These are phyloP conservation scores for Rhynchosporium secalis DNA, from an alignment of 2,329 filamentous ascomycete species.

Conservation along the genomic window DNA sequence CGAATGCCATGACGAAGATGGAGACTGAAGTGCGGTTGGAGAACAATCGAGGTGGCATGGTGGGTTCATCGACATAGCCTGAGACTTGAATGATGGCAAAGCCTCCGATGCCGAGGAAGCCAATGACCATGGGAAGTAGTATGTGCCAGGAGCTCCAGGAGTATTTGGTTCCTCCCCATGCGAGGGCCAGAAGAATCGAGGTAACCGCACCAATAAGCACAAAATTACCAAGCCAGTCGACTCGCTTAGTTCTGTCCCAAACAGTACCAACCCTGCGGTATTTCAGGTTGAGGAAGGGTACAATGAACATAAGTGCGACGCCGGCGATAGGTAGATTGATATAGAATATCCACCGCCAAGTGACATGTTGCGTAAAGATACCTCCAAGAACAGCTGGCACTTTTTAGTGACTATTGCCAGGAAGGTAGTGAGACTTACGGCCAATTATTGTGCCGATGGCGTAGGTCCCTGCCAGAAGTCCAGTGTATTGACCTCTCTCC, in stretches of 20 bases:
- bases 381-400: conserved; percentile 18
- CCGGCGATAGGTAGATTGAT: conserved; percentile 28
- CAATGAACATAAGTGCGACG: conserved; percentile 46
- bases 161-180: conserved; percentile 73
- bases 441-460: conserved; percentile 21
- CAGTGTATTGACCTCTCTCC: conserved; percentile 20
- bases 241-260: conserved; percentile 56
- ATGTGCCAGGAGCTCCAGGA: conserved; percentile 48
- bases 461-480: conserved; percentile 19
- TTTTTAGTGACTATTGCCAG: neutral
- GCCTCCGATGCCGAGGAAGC: conserved; percentile 51
- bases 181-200: conserved; percentile 81
- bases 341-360: conserved; percentile 22
- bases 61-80: conserved; percentile 59
- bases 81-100: conserved; percentile 56
- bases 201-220: conserved; percentile 68
- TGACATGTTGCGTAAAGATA: conserved; percentile 17
- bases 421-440: conserved; percentile 6
- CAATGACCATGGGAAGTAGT: conserved; percentile 57
- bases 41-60: conserved; percentile 76
- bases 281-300: conserved; percentile 61
- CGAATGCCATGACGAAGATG: conserved; percentile 65
- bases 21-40: conserved; percentile 63
- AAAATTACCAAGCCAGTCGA: conserved; percentile 60
- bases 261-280: conserved; percentile 49